phyloP scores from a whole-genome alignment of 495 filamentous ascomycete species.

The Darksidea phi region DNA sequence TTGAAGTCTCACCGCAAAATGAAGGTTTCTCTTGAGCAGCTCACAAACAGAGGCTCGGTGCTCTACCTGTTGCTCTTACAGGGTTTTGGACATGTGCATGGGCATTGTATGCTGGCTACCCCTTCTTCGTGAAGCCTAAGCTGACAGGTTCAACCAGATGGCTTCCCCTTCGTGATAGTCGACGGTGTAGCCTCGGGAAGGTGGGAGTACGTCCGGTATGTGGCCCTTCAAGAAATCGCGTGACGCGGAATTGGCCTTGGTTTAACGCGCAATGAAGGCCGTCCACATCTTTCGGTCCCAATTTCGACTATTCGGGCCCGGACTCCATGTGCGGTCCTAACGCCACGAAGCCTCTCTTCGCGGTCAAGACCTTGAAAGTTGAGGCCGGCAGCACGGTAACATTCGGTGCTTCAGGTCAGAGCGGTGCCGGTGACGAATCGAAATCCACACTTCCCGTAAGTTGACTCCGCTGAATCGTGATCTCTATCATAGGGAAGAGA shows the following conservation, averaged over 20 bases:
- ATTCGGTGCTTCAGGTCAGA: background rate
- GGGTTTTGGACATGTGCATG: background rate
- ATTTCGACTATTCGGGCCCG: background rate
- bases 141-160: background rate
- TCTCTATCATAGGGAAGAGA: too few species aligned
- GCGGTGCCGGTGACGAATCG: background rate
- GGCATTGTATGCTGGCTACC: slow-evolving; percentile 8
- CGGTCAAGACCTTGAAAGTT: background rate
- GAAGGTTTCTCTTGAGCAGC: slow-evolving; percentile 2
- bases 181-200: slow-evolving; percentile 5
- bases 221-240: background rate
- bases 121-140: background rate
- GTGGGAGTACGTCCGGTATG: slow-evolving; percentile 14
- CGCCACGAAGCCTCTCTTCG: background rate
- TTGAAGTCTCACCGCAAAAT: background rate
- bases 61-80: slow-evolving; percentile 8
- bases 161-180: slow-evolving; percentile 8
- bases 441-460: background rate
- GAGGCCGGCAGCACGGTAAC: background rate
- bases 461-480: background rate
- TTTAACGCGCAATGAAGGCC: background rate
- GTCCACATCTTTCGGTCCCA: background rate
- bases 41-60: background rate
- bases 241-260: too few species aligned
- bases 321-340: background rate